phyloP scores from a whole-genome alignment of 305 asterid species.

The Striga hermonthica region DNA sequence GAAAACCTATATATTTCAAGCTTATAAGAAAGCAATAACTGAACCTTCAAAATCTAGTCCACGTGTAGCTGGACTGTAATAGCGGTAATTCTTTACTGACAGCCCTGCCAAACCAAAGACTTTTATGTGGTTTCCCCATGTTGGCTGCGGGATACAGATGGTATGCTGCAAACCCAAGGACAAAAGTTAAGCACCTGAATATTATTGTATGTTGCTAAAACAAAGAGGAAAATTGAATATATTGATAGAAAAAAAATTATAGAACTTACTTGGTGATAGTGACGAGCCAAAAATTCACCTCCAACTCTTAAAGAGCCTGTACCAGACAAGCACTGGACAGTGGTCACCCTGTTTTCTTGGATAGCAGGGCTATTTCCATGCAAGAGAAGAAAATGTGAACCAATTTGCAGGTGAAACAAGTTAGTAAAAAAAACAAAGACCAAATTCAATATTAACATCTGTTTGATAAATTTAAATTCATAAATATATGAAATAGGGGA shows the following conservation, averaged over 20 bases:
- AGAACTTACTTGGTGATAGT: constrained; percentile 68
- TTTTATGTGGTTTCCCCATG: constrained; percentile 85
- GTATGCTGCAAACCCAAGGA: constrained; percentile 11
- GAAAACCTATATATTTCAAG: constrained; percentile 10
- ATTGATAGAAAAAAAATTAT: constrained; percentile 13
- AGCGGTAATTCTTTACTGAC: constrained; percentile 76
- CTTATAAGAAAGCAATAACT: constrained; percentile 2
- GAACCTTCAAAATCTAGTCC: constrained; percentile 86
- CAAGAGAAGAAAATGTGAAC: constrained; percentile 30
- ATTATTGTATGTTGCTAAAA: constrained; percentile 2
- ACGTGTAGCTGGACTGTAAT: constrained; percentile 90
- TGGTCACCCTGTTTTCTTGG: constrained; percentile 85
- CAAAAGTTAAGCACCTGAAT: constrained; percentile 18
- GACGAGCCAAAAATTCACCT: constrained; percentile 82
- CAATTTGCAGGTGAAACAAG: constrained; percentile 16
- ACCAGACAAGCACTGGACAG: constrained; percentile 98
- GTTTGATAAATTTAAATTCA: constrained; percentile 4
- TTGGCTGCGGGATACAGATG: constrained; percentile 19
- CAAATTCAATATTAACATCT: not conserved
- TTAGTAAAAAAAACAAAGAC: constrained; percentile 8
- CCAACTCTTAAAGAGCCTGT: constrained; percentile 98
- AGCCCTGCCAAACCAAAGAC: constrained; percentile 79
- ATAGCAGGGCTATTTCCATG: constrained; percentile 71
- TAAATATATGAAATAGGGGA: not conserved
- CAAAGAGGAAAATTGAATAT: constrained; percentile 18